These are phyloP conservation scores for Alternaria panax DNA, from an alignment of 2,329 filamentous ascomycete species.

Conservation along the genomic window DNA sequence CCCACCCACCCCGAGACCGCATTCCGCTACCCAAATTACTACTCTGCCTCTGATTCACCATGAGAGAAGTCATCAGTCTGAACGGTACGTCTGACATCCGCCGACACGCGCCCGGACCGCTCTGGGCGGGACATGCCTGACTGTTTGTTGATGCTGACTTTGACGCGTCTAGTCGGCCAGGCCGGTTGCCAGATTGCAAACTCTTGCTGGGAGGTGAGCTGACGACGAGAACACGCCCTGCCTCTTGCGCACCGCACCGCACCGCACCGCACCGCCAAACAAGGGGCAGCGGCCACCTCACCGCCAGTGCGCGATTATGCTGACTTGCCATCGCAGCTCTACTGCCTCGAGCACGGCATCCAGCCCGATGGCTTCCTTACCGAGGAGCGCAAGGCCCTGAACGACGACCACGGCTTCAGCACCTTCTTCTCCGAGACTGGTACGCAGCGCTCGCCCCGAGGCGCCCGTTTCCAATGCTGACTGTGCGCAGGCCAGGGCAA, in stretches of 20 bases:
- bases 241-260: slow-evolving; percentile 10
- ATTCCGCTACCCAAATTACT: slow-evolving; percentile 45
- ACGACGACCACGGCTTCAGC: slow-evolving; percentile 97
- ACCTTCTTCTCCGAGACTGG: slow-evolving; percentile 99
- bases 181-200: slow-evolving; percentile 99
- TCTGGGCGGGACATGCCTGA: slow-evolving; percentile 34
- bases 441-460: slow-evolving; percentile 57
- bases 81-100: slow-evolving; percentile 74
- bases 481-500: slow-evolving; percentile 82
- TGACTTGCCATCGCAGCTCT: slow-evolving; percentile 71
- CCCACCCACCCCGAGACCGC: slow-evolving; percentile 26
- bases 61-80: slow-evolving; percentile 99
- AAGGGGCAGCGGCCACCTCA: slow-evolving; percentile 41
- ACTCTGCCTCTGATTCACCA: slow-evolving; percentile 60
- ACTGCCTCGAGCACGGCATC: slow-evolving; percentile 99
- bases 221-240: slow-evolving; percentile 20
- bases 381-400: slow-evolving; percentile 92
- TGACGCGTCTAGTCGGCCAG: slow-evolving; percentile 84
- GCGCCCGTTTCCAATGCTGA: slow-evolving; percentile 30
- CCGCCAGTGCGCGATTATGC: slow-evolving; percentile 40
- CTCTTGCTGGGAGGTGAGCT: slow-evolving; percentile 99
- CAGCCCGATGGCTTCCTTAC: slow-evolving; percentile 99
- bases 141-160: slow-evolving; percentile 60
- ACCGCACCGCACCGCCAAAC: slow-evolving; percentile 10
- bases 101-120: slow-evolving; percentile 54